A percentile compares a stretch with the other conserved stretches of the same genome.
Evolutionary conservation across 2,329 filamentous ascomycete genomes (phyloP).

Genomic region (Coleophoma cylindrospora): DNA sequence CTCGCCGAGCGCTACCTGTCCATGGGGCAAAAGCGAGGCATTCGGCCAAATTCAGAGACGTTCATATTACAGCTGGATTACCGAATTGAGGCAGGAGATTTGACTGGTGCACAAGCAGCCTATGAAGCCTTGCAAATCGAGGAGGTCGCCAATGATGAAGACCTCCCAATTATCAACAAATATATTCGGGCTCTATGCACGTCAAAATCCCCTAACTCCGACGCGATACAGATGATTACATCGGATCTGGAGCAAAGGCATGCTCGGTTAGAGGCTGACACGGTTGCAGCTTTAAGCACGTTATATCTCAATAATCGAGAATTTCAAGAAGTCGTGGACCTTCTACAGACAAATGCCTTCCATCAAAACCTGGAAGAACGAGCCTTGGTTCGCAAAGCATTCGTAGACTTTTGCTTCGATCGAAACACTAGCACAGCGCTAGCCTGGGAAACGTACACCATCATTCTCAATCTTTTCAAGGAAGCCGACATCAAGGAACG

Average conservation of each 20-base stretch:
- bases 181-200: slow-evolving; percentile 67
- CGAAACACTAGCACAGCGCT: slow-evolving; percentile 54
- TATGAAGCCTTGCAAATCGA: slow-evolving; percentile 59
- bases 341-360: slow-evolving; percentile 70
- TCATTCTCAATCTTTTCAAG: slow-evolving; percentile 60
- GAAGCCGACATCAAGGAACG: slow-evolving; percentile 63
- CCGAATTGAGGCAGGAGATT: slow-evolving; percentile 65
- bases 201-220: slow-evolving; percentile 56
- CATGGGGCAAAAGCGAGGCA: slow-evolving; percentile 58
- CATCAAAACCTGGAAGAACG: slow-evolving; percentile 69
- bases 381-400: slow-evolving; percentile 55
- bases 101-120: slow-evolving; percentile 62
- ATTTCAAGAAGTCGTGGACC: slow-evolving; percentile 72
- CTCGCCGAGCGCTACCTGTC: slow-evolving; percentile 69
- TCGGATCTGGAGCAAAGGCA: slow-evolving; percentile 67
- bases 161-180: slow-evolving; percentile 61
- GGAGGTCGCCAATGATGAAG: slow-evolving; percentile 48
- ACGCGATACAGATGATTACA: slow-evolving; percentile 67
- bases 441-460: slow-evolving; percentile 60
- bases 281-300: slow-evolving; percentile 67
- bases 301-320: slow-evolving; percentile 74
- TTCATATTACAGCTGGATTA: slow-evolving; percentile 73
- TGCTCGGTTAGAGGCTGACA: slow-evolving; percentile 66
- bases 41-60: slow-evolving; percentile 65
- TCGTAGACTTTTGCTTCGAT: slow-evolving; percentile 66